A percentile compares a stretch with the other conserved stretches of the same genome.
Evolutionary conservation across 1,284 basidiomycete species (phyloP).

Genomic region (Rhodofomes roseus): DNA sequence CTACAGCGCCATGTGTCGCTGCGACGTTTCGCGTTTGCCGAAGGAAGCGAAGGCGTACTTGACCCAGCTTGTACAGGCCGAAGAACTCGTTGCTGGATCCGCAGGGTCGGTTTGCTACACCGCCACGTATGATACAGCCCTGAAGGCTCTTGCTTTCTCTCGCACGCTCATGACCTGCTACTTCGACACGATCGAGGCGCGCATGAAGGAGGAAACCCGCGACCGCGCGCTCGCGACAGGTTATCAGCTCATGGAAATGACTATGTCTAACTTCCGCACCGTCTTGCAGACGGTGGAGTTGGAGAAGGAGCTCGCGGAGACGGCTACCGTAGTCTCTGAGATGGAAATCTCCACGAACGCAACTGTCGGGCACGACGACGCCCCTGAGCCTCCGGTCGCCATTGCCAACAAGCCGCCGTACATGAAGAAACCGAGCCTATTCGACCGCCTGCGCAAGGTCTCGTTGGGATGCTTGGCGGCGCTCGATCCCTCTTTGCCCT

Average conservation of each 20-base stretch:
- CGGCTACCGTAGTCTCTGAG: not conserved
- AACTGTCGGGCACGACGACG: not conserved
- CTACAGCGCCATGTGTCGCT: not conserved
- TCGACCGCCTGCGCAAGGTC: slow-evolving; percentile 2
- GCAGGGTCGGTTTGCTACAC: not conserved
- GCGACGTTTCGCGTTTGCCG: not conserved
- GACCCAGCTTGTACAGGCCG: not conserved
- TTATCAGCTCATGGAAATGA: slow-evolving; percentile 8
- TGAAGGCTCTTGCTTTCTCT: not conserved
- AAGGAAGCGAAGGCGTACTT: not conserved
- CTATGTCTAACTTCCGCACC: slow-evolving; percentile 1
- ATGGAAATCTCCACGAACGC: not conserved
- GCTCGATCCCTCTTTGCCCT: not conserved
- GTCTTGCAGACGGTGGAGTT: slow-evolving; percentile 4
- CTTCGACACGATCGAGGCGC: slow-evolving; percentile 1
- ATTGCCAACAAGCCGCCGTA: not conserved
- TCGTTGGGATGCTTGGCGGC: not conserved
- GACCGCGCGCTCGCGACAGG: not conserved
- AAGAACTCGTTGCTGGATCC: not conserved
- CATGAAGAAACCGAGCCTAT: not conserved
- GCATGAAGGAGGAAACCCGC: not conserved
- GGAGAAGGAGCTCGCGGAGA: not conserved
- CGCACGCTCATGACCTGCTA: not conserved
- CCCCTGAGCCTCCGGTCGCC: not conserved
- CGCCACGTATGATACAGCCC: not conserved